A percentile compares a stretch with the other conserved stretches of the same genome.
These are phyloP conservation scores for Podila clonocystis DNA, from an alignment of 192 early-diverging fungal genomes.

Conservation along the genomic window DNA sequence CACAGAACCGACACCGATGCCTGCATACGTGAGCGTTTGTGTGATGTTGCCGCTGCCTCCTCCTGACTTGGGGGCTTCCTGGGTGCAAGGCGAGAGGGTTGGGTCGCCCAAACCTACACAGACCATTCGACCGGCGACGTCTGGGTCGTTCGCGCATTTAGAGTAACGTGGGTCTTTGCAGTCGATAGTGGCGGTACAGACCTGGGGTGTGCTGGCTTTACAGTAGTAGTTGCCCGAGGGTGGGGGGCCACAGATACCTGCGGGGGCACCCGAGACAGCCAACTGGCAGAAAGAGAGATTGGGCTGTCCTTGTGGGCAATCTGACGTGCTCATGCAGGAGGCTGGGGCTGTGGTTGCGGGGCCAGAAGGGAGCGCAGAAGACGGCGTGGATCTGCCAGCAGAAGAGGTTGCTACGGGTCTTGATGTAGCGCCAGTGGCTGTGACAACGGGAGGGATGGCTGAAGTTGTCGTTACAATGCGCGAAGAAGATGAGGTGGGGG, in stretches of 20 bases:
- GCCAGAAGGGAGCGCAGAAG: not conserved
- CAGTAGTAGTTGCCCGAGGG: not conserved
- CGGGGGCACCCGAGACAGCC: not conserved
- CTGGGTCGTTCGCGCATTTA: not conserved
- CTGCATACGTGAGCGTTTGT: constrained; percentile 26
- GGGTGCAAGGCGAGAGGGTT: not conserved
- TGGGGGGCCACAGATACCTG: not conserved
- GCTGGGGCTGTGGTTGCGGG: not conserved
- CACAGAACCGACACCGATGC: constrained; percentile 43
- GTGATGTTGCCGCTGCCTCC: not conserved
- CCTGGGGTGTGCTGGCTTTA: not conserved
- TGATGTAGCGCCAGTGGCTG: not conserved
- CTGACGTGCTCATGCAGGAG: constrained; percentile 5
- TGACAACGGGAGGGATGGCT: not conserved
- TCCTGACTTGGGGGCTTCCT: not conserved
- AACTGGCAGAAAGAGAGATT: constrained; percentile 19
- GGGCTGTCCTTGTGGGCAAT: not conserved
- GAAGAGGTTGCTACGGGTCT: not conserved
- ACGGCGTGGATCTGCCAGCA: not conserved
- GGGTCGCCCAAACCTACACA: constrained; percentile 24
- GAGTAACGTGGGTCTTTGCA: constrained; percentile 13
- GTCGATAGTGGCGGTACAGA: constrained; percentile 13
- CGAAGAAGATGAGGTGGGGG: not conserved
- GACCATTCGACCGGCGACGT: not conserved
- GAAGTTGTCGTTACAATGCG: not conserved